Base-by-base conservation (phyloP, 495 filamentous ascomycete genomes). In the Penicillium daleae region DNA sequence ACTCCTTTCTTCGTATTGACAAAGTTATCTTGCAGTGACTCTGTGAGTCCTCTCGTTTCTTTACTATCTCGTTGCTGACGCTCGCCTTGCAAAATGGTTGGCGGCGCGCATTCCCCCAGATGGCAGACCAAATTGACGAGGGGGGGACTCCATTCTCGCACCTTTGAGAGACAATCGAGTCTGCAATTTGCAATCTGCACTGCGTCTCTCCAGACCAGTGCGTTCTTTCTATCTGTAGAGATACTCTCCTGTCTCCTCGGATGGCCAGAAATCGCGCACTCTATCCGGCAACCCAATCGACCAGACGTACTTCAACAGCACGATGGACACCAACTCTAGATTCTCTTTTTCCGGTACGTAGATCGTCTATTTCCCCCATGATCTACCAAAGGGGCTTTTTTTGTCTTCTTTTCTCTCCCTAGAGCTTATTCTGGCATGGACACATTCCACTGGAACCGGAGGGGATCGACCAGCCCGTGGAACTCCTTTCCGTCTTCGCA, bases 371-470 rank as follows among this genome's bases (percentile, higher is more conserved):
- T 46, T 29, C 46, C 46, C 24, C 46, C 46, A 50, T 50, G 22
- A 29, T 26, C 46, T n/a, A 24, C 46, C 46, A 50, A 50, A 13
- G 46, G 46, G 46, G 24, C 9, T 48, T 12, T 42, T 17, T 6
- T 39, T 15, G 0, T 39, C 27, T 24, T 15, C 37, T 12, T 22
- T 1, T 21, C 9, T 35, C 10, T 26, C 35, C 19, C n/a, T 54
- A 8, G 37, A 7, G 19, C 29, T 39, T 13, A 44, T 53, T 58
- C 32, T 42, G 37, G 54, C 57, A 54, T 44, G 33, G 56, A 55
- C n/a, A 63, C 69, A 71, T 71, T 71, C 69, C 69, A 70, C 49
- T 44, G 66, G 39, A 39, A 42, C 50, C 68, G 54, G 62, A 63
- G 59, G 42, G 49, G 56, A 62, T 63, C 64, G 31, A 31, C 55